Evolutionary conservation across 2,329 filamentous ascomycete genomes (phyloP), one percentile per base, ranked within the genome.

Genomic region (Trichoderma guizhouense): DNA sequence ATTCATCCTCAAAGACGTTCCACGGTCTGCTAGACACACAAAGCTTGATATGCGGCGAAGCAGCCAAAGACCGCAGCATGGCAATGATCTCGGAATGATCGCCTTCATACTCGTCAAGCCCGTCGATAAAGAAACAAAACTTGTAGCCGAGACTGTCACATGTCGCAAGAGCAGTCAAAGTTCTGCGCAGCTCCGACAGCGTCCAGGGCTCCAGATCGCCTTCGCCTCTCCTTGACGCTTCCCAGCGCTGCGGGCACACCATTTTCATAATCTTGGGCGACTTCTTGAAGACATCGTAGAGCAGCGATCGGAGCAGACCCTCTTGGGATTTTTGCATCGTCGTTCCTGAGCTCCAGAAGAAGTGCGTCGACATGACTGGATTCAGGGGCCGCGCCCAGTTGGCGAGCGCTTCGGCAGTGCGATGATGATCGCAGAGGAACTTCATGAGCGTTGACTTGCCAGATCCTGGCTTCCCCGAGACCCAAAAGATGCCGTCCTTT

Each of bases 401-500:
- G 12, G 70, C 8, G 1, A 83, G 72, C 3, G 60, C 36, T 1
- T 73, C 4, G 0, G 24, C 21, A 0, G 79, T 81, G 0, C 43
- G 30, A 0, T 30, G 1, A 63, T 79, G 39, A 3, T 75, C 64
- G 30, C 43, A 72, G 8, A 84, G 67, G 55, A 78, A 81, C 53
- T 82, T 83, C 80, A 84, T 82, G 14, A 84, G 71, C 0, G 82
- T 84, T 1, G 82, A 84, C 69, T 84, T 84, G 0, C 83, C 83
- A 0, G 80, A 80, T 7, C 83, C 82, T 0, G 82, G 76, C 58
- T 84, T 84, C 2, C 84, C 83, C 8, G 75, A 76, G 11, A 84
- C 77, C 76, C 80, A 80, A 72, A 77, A 83, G 28, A 60, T 69
- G 30, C 66, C 66, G 5, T 51, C 26, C 0, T 74, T 76, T 0